Base-by-base conservation (phyloP, 495 filamentous ascomycete genomes). In the Aspergillus funiculosus region DNA sequence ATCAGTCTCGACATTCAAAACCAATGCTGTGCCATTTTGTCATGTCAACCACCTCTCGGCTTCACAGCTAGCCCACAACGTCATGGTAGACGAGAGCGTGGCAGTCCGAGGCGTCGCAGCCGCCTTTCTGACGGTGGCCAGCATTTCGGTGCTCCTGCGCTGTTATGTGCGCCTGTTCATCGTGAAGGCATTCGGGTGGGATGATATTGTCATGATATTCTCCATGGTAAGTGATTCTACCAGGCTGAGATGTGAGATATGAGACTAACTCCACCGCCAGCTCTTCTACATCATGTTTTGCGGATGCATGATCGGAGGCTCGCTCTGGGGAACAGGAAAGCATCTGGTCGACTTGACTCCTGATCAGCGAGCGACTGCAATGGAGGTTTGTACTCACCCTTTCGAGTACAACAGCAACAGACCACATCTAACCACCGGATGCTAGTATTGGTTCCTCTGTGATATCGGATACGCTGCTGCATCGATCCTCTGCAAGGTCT, bases 401-500 rank as follows among this genome's bases (percentile, higher is more conserved):
- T 7, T 30, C 25, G 13, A 3, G 34, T 10, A 21, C n/a, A n/a
- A n/a, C 14, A 13, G 24, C 1, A 3, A 5, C 6, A 10, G 5
- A 10, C n/a, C 17, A 18, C 14, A 43, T 17, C 24, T 17, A 2
- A 42, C 20, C 20, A n/a, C n/a, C n/a, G n/a, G n/a, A n/a, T 1
- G 1, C 7, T 26, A 52, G 49, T 52, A 52, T 25, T 53, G 51
- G 46, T 43, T 43, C 19, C n/a, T 61, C 8, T 51, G 52, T 29
- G 27, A 53, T 6, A 17, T 50, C n/a, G 28, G 43, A 9, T 53
- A 50, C 25, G 29, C 49, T 4, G 10, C 59, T 15, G 48, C 56
- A 1, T 52, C 41, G 7, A 55, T 48, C 5, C 46, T 56, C 2
- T 51, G 50, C n/a, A 52, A 53, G 22, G 17, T 56, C 10, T 59